Conservation (phyloP, 139 green algal genomes). For the Chlamydomonas sp. region DNA sequence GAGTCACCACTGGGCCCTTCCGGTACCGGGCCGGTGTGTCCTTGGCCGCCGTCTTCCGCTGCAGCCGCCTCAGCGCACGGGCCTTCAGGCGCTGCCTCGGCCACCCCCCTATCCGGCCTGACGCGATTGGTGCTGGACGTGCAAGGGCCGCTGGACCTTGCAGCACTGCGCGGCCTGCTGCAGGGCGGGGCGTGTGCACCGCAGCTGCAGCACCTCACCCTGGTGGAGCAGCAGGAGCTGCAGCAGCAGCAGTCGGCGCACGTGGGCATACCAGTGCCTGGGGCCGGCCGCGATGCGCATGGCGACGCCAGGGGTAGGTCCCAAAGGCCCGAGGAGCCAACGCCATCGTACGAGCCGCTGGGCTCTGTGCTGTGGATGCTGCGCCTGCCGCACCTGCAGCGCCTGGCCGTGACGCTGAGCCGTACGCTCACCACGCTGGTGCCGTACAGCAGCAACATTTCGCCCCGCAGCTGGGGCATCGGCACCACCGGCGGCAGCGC, state of each 20-base stretch:
- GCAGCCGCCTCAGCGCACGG: not conserved
- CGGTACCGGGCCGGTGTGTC: not conserved
- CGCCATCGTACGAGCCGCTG: not conserved
- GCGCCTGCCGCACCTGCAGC: not conserved
- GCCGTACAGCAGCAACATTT: not conserved
- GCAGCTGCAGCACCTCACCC: constrained; percentile 2
- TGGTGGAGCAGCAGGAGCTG: constrained; percentile 17
- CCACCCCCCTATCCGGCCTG: no score
- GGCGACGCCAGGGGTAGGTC: not conserved
- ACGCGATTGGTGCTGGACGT: not conserved
- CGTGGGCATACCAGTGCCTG: no score
- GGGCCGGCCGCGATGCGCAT: no score
- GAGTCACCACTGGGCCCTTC: not conserved
- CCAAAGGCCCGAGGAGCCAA: not conserved
- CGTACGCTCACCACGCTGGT: constrained; percentile 3
- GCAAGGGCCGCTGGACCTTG: not conserved
- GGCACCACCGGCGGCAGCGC: not conserved
- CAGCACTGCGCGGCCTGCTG: not conserved
- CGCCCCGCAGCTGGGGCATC: not conserved
- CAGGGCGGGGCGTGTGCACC: not conserved
- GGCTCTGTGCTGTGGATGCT: constrained; percentile 19
- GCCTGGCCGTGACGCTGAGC: not conserved
- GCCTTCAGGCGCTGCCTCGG: no score
- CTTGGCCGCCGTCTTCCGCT: not conserved
- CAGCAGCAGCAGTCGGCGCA: not conserved